A percentile compares a stretch with the other conserved stretches of the same genome.
phyloP scores from a whole-genome alignment of 163 green algal species.

The Prototheca cutis region DNA sequence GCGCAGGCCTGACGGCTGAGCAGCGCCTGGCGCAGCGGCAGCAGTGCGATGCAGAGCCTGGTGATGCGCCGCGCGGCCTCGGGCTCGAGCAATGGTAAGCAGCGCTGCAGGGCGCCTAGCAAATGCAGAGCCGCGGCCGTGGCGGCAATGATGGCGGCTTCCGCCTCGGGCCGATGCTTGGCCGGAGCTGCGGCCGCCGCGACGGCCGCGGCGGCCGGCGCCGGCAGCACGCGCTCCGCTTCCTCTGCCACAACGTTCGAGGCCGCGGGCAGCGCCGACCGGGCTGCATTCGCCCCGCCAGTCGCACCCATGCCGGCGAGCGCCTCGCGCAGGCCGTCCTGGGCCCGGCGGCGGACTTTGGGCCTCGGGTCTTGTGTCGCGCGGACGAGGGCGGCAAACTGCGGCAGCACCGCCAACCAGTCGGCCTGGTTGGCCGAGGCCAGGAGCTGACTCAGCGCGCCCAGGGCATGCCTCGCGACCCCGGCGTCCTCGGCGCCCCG shows the following conservation, averaged over 20 bases:
- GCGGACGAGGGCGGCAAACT: conserved; percentile 47
- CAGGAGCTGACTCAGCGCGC: conserved; percentile 51
- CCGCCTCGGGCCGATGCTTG: conserved; percentile 55
- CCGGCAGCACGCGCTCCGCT: conserved; percentile 33
- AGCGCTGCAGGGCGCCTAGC: conserved; percentile 43
- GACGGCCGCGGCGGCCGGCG: conserved; percentile 45
- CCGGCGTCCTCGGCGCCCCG: conserved; percentile 21
- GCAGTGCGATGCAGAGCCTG: conserved; percentile 53
- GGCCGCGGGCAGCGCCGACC: conserved; percentile 28
- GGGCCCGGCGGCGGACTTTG: conserved; percentile 68
- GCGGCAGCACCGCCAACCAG: conserved; percentile 44
- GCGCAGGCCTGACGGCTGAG: conserved; percentile 59
- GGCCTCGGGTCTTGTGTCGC: conserved; percentile 52
- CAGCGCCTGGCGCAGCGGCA: conserved; percentile 60
- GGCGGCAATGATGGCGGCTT: conserved; percentile 52
- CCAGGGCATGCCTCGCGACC: conserved; percentile 42
- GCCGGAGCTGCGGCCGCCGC: conserved; percentile 54
- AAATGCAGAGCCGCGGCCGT: conserved; percentile 70
- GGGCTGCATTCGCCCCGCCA: too few relatives aligned
- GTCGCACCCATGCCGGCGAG: conserved; percentile 47
- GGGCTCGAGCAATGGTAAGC: conserved; percentile 19
- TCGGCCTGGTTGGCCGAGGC: conserved; percentile 45
- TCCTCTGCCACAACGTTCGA: conserved; percentile 42
- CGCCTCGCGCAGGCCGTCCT: conserved; percentile 40
- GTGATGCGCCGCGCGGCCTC: conserved; percentile 54